Evolutionary conservation across 257 asterid species (phyloP).

Genomic region (Scutellaria baicalensis): DNA sequence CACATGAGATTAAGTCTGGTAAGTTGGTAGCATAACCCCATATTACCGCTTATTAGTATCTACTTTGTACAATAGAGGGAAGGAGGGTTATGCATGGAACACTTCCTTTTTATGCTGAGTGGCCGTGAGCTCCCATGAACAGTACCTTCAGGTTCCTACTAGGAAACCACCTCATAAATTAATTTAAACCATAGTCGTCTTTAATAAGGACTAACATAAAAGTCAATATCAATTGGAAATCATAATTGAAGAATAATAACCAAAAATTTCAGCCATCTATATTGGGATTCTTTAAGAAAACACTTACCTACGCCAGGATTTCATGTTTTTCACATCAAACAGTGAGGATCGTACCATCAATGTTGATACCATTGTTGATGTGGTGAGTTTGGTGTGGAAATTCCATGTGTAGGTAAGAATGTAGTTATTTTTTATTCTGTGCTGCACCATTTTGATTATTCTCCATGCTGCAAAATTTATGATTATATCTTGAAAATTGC

Average conservation of each 20-base stretch:
- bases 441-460: background rate
- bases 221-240: background rate
- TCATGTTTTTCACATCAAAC: background rate
- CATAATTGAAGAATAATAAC: background rate
- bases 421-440: background rate
- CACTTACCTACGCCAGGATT: background rate
- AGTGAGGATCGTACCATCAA: background rate
- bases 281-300: background rate
- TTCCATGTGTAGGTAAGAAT: conserved; percentile 5
- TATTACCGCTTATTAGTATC: background rate
- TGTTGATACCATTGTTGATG: background rate
- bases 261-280: background rate
- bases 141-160: background rate
- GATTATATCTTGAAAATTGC: conserved; percentile 33
- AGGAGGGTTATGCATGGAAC: background rate
- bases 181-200: background rate
- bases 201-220: background rate
- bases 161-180: background rate
- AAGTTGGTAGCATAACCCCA: conserved; percentile 17
- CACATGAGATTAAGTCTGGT: conserved; percentile 85
- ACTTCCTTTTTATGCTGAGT: background rate
- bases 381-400: background rate
- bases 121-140: background rate
- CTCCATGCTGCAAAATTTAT: conserved; percentile 14
- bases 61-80: background rate